A percentile compares a stretch with the other conserved stretches of the same genome.
These are phyloP conservation scores for Tolypocladium sp. DNA, from an alignment of 2,329 filamentous ascomycete genomes.

Conservation along the genomic window DNA sequence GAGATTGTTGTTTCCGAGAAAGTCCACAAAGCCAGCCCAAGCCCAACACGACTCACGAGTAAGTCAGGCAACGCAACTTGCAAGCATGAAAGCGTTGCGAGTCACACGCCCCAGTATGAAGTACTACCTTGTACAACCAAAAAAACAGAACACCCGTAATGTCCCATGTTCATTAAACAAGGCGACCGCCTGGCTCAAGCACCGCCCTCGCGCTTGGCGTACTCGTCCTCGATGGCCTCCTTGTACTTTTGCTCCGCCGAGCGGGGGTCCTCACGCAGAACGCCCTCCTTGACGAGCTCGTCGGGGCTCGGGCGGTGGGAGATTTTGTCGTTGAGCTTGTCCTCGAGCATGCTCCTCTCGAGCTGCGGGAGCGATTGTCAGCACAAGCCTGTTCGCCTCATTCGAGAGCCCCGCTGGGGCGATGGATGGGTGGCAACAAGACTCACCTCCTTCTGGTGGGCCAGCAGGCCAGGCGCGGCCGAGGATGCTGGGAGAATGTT, in stretches of 20 bases:
- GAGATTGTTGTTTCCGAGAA: background rate
- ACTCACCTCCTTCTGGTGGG: conserved; percentile 63
- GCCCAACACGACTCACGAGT: background rate
- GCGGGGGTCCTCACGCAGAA: conserved; percentile 61
- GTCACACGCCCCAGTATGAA: background rate
- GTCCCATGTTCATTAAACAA: background rate
- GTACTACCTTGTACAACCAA: too few relatives aligned
- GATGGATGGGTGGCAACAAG: background rate
- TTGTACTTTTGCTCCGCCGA: conserved; percentile 47
- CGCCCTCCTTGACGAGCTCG: conserved; percentile 68
- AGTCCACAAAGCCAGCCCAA: background rate
- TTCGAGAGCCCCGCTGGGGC: background rate
- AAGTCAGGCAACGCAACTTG: background rate
- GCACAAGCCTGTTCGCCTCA: background rate
- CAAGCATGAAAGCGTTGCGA: background rate
- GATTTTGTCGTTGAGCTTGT: conserved; percentile 81
- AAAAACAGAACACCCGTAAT: background rate
- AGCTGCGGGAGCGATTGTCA: conserved; percentile 34
- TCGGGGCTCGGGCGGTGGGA: conserved; percentile 68
- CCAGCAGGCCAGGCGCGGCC: conserved; percentile 70
- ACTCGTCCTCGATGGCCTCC: conserved; percentile 55
- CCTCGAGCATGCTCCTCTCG: conserved; percentile 77
- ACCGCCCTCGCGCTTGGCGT: conserved; percentile 53
- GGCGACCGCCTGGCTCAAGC: conserved; percentile 27
- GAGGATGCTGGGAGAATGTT: conserved; percentile 79